Evolutionary conservation across 352 stramenopile species (phyloP).

Genomic region (Phytopythium vexans): DNA sequence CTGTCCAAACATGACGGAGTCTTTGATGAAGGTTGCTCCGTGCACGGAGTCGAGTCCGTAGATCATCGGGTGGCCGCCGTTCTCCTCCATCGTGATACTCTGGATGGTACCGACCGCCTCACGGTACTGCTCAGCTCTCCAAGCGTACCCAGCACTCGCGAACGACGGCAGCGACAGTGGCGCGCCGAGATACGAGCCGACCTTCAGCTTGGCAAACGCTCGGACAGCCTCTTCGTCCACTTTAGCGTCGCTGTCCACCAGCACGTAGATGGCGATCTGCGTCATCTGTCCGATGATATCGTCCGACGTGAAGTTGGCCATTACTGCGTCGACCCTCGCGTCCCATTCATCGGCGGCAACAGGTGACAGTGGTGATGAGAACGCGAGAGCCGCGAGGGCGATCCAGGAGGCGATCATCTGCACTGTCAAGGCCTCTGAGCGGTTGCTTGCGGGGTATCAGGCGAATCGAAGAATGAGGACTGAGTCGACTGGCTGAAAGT

Average conservation of each 20-base stretch:
- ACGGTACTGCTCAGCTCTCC: slow-evolving; percentile 41
- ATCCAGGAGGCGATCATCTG: too few species aligned
- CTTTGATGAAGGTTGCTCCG: slow-evolving; percentile 82
- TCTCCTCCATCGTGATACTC: slow-evolving; percentile 21
- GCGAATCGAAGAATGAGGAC: too few species aligned
- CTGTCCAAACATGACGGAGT: slow-evolving; percentile 76
- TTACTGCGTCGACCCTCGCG: slow-evolving; percentile 4
- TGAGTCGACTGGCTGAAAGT: too few species aligned
- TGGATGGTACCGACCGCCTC: slow-evolving; percentile 27
- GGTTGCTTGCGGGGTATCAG: too few species aligned
- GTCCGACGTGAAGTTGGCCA: slow-evolving; percentile 4
- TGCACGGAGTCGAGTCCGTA: slow-evolving; percentile 90
- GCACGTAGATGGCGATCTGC: slow-evolving; percentile 71
- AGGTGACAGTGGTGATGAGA: too few species aligned
- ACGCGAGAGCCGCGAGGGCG: too few species aligned
- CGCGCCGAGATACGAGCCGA: slow-evolving; percentile 42
- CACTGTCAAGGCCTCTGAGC: too few species aligned
- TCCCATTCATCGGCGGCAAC: slow-evolving; percentile 5
- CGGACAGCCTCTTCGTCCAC: slow-evolving; percentile 43
- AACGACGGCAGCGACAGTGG: slow-evolving; percentile 23
- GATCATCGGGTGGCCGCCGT: slow-evolving; percentile 30
- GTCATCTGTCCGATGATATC: slow-evolving; percentile 86
- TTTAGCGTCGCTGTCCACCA: slow-evolving; percentile 41
- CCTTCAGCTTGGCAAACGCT: slow-evolving; percentile 62
- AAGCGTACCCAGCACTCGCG: slow-evolving; percentile 1